A percentile compares a stretch with the other conserved stretches of the same genome.
phyloP scores from a whole-genome alignment of 805 yeast species.

The Yamadazyma olivae region DNA sequence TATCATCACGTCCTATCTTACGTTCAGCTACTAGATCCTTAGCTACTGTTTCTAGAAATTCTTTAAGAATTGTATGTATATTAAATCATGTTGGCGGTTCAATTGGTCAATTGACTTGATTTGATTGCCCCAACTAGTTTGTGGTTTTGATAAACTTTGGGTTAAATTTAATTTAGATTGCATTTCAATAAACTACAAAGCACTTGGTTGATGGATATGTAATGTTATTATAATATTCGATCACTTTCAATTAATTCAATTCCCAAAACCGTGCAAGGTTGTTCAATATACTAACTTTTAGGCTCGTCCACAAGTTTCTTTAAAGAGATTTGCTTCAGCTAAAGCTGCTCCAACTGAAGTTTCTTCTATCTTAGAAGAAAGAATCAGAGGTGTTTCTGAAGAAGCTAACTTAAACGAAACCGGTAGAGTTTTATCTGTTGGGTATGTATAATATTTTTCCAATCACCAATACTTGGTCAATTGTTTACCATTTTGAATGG shows the following conservation, averaged over 20 bases:
- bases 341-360: constrained; percentile 99
- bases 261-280: too few relatives aligned
- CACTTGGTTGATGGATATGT: too few relatives aligned
- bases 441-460: constrained; percentile 48
- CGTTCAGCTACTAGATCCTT: constrained; percentile 84
- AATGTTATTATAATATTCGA: too few relatives aligned
- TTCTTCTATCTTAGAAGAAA: constrained; percentile 97
- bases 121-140: neutral
- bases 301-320: constrained; percentile 72
- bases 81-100: neutral
- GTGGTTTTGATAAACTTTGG: neutral
- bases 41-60: constrained; percentile 37
- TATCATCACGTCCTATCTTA: constrained; percentile 81
- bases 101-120: neutral
- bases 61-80: constrained; percentile 34
- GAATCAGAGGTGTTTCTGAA: constrained; percentile 98
- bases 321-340: constrained; percentile 89
- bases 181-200: too few relatives aligned
- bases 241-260: too few relatives aligned
- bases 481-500: too few relatives aligned
- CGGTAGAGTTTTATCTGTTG: constrained; percentile 98
- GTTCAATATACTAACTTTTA: constrained; percentile 20
- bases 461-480: too few relatives aligned
- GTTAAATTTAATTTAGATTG: too few relatives aligned
- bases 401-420: constrained; percentile 98